Base-by-base conservation (phyloP, 495 filamentous ascomycete species). In the Xylaria scruposa region DNA sequence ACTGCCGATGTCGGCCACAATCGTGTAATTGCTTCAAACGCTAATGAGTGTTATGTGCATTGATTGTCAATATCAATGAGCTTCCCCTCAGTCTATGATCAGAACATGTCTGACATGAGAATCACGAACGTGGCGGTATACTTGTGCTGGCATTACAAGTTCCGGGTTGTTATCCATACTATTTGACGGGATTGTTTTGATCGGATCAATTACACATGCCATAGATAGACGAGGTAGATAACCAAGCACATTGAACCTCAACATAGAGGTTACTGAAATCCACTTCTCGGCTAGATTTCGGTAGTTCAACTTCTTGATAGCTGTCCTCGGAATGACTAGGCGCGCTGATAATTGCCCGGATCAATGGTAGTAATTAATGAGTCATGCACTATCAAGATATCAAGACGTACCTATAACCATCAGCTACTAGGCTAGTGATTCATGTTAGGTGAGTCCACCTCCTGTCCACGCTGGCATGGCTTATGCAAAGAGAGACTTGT, bases 1-100 rank as follows among this genome's bases (percentile, higher is more conserved):
- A 26, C 21, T 63, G 49, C 65, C 65, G 65, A 67, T 54, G 19
- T 67, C 65, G 65, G 65, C 31, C 33, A 44, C 19, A 56, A 9
- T 38, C 17, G 24, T 24, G 42, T 47, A 6, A 6, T 42, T n/a
- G 9, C 19, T 17, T 53, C 26, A n/a, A 36, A 21, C 46, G 1
- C 40, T 31, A 53, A 19, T 36, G 21, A 4, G 31, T 24, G 13
- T 44, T 8, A 12, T 21, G n/a, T 65, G 31, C 62, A 64, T 17
- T 40, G 1, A 64, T 17, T 40, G 3, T 47, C 12, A 21, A 65
- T 38, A 49, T 17, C 29, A 15, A 26, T 42, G 21, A 62, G 58
- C 15, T 42, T 10, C 3, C 10, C 24, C 9, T 42, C 33, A n/a
- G 36, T 61, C 9, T 42, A 7, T 9, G 3, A 21, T n/a, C 4